Base-by-base conservation (phyloP, 2,329 filamentous ascomycete genomes). In the Paecilomyces sp. region DNA sequence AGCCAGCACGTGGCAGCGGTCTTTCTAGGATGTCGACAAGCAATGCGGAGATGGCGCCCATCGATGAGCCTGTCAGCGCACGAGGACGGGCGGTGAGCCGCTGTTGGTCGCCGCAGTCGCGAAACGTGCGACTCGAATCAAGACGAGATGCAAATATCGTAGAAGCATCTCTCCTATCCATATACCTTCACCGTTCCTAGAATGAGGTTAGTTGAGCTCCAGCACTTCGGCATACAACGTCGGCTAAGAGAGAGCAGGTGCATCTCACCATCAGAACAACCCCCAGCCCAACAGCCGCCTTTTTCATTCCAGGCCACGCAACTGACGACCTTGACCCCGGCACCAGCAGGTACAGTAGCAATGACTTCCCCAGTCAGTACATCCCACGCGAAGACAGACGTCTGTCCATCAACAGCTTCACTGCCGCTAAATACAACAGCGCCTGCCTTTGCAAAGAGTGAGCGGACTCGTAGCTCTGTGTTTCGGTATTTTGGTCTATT, bases 391-490 rank as follows among this genome's bases (percentile, higher is more conserved):
- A 77, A 76, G 3, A 75, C 68, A 57, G 65, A 65, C 3, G 74
- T 74, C 51, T 74, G 65, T 2, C 57, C 59, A 57, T 63, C 60
- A 12, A 56, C 62, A 12, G 83, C 80, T 74, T 97, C 92, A 68
- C 92, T 91, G 7, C 93, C 93, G 56, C 86, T 89, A 3, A 97
- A 68, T 1, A 94, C 90, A 55, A 88, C 88, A 61, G 85, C 87
- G 74, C 96, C 93, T 63, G 84, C 86, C 31, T 85, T 82, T 0
- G 90, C 92, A 59, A 97, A 78, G 3, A 90, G 81, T 47, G 88
- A 88, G 73, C 91, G 86, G 33, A 95, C 81, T n/a, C 91, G 81
- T 62, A 94, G 77, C 54, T 87, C 85, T 62, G 83, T 83, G 70
- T 94, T 95, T 65, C 78, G 77, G 67, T 84, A 80, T 60, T 65